phyloP scores from a whole-genome alignment of 768 basidiomycete species.

The Mycena latifolia region DNA sequence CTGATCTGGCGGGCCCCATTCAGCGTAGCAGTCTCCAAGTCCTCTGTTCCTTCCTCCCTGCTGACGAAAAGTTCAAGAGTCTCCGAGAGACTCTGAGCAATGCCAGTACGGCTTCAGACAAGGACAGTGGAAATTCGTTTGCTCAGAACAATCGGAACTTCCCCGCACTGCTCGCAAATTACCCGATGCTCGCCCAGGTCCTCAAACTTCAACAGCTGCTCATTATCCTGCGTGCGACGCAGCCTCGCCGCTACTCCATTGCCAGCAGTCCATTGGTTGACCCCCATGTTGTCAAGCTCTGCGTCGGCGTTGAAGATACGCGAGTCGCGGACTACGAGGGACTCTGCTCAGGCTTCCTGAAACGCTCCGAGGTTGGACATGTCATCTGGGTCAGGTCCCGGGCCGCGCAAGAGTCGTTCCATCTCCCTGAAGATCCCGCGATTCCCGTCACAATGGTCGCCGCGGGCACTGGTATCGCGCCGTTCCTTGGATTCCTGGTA shows the following conservation, averaged over 20 bases:
- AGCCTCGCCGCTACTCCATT: conserved; percentile 30
- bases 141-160: conserved; percentile 30
- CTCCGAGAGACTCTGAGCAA: conserved; percentile 8
- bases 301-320: conserved; percentile 27
- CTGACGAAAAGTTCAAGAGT: conserved; percentile 21
- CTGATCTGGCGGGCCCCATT: conserved; percentile 25
- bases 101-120: conserved; percentile 5
- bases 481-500: conserved; percentile 34
- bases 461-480: conserved; percentile 26
- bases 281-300: conserved; percentile 2
- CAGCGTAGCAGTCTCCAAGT: conserved; percentile 24
- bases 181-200: too few relatives aligned
- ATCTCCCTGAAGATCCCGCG: conserved; percentile 26
- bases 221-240: conserved; percentile 21
- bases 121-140: neutral
- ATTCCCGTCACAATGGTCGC: conserved; percentile 29
- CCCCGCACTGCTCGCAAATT: conserved; percentile 16
- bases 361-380: conserved; percentile 17
- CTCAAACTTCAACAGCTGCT: conserved; percentile 26
- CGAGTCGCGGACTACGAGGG: conserved; percentile 23
- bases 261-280: conserved; percentile 30
- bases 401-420: conserved; percentile 27
- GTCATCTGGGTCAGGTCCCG: conserved; percentile 23
- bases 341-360: conserved; percentile 30
- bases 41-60: too few relatives aligned